A percentile compares a stretch with the other conserved stretches of the same genome.
Evolutionary conservation across 2,329 filamentous ascomycete genomes (phyloP).

Genomic region (Ceratocystis variospora): DNA sequence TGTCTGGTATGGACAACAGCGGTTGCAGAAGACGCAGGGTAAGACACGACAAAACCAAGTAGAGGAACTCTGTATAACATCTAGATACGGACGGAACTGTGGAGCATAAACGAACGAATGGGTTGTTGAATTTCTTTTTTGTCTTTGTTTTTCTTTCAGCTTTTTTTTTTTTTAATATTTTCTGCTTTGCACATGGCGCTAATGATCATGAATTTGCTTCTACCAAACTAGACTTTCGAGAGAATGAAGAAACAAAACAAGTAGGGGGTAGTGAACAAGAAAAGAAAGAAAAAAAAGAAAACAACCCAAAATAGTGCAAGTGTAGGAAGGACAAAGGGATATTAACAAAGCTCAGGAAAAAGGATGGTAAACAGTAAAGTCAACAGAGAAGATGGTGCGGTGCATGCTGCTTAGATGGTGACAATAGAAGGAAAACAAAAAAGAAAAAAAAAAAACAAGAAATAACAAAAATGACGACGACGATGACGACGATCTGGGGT

Average conservation of each 20-base stretch:
- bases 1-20: conserved; percentile 13
- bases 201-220: background rate
- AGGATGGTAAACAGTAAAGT: background rate
- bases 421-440: background rate
- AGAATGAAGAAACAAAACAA: background rate
- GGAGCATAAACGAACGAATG: background rate
- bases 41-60: background rate
- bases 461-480: too few species aligned
- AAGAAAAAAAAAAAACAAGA: background rate
- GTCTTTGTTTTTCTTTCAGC: background rate
- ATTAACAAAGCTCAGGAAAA: background rate
- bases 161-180: conserved; percentile 6
- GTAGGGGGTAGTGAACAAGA: background rate
- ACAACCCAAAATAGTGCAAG: background rate
- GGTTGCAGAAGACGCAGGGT: conserved; percentile 7
- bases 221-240: conserved; percentile 1
- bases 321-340: background rate
- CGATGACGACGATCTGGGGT: background rate
- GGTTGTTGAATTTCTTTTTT: background rate
- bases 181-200: background rate
- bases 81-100: background rate
- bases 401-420: background rate
- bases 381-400: background rate
- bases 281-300: background rate
- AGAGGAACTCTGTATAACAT: background rate